A percentile compares a stretch with the other conserved stretches of the same genome.
Evolutionary conservation across 2,329 filamentous ascomycete genomes (phyloP).

Genomic region (Neoarthrinium moseri): DNA sequence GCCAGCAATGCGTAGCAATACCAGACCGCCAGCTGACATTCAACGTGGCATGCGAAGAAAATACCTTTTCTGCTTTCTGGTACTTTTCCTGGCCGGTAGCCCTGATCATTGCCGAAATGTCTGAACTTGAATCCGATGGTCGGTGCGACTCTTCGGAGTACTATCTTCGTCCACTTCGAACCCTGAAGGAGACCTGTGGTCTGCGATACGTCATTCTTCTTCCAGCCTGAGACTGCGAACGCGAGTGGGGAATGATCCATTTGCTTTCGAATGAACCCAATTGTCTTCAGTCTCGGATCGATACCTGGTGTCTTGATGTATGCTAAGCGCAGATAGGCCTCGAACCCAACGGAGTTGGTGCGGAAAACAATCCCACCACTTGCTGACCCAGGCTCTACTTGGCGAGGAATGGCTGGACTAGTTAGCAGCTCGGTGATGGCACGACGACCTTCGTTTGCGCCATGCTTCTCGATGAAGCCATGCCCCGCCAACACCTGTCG

Average conservation of each 20-base stretch:
- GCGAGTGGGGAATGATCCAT: background rate
- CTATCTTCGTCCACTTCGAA: background rate
- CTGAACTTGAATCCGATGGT: conserved; percentile 2
- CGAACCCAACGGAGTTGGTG: background rate
- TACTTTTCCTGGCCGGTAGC: background rate
- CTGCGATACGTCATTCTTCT: background rate
- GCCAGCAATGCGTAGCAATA: background rate
- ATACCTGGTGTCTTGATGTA: background rate
- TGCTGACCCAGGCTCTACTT: background rate
- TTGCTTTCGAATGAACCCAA: background rate
- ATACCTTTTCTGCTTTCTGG: background rate
- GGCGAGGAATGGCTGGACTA: background rate
- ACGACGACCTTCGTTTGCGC: background rate
- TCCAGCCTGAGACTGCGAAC: background rate
- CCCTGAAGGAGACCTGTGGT: background rate
- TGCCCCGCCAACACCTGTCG: background rate
- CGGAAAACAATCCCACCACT: background rate
- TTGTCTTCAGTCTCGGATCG: background rate
- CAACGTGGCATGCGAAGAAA: conserved; percentile 1
- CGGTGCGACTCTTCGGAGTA: background rate
- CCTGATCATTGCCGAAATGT: background rate
- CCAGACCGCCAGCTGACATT: background rate
- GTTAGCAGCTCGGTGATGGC: background rate
- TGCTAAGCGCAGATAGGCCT: background rate
- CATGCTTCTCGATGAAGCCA: background rate